Evolutionary conservation across 495 filamentous ascomycete genomes (phyloP).

Genomic region (Penicillium ucsense): DNA sequence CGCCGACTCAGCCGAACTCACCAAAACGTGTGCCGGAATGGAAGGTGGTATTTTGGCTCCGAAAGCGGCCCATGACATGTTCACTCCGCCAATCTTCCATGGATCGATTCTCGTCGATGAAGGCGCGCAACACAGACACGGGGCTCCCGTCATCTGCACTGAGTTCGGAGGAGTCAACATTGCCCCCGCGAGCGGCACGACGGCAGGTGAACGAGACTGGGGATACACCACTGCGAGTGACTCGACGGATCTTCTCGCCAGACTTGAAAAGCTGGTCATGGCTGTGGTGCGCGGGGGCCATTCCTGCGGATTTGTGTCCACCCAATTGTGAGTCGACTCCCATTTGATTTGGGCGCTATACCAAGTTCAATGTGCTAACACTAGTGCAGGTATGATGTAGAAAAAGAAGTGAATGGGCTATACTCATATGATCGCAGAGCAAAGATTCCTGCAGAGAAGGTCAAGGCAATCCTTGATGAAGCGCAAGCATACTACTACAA

Average conservation of each 20-base stretch:
- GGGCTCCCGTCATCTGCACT: constrained; percentile 46
- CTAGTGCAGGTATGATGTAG: constrained; percentile 16
- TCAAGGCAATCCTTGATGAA: constrained; percentile 30
- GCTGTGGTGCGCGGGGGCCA: constrained; percentile 25
- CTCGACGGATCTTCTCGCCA: constrained; percentile 20
- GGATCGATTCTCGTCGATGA: constrained; percentile 23
- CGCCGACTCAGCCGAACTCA: constrained; percentile 37
- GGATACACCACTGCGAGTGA: constrained; percentile 31
- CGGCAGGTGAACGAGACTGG: constrained; percentile 25
- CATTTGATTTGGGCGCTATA: no score
- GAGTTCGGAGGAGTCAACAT: constrained; percentile 56
- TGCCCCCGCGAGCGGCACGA: constrained; percentile 25
- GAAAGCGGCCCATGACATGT: constrained; percentile 38
- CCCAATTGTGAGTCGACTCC: constrained; percentile 19
- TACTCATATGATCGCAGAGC: constrained; percentile 28
- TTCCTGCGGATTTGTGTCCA: constrained; percentile 30
- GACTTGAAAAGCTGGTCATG: constrained; percentile 27
- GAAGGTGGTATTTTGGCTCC: constrained; percentile 33
- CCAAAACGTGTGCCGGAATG: constrained; percentile 35
- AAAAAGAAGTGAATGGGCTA: constrained; percentile 32
- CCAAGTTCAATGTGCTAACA: no score
- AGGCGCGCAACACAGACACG: constrained; percentile 33
- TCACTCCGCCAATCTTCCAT: constrained; percentile 29
- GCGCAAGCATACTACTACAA: constrained; percentile 23
- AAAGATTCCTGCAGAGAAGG: constrained; percentile 22